These are phyloP conservation scores for Hypoxylon subgilvum DNA, from an alignment of 495 filamentous ascomycete species.

Conservation along the genomic window DNA sequence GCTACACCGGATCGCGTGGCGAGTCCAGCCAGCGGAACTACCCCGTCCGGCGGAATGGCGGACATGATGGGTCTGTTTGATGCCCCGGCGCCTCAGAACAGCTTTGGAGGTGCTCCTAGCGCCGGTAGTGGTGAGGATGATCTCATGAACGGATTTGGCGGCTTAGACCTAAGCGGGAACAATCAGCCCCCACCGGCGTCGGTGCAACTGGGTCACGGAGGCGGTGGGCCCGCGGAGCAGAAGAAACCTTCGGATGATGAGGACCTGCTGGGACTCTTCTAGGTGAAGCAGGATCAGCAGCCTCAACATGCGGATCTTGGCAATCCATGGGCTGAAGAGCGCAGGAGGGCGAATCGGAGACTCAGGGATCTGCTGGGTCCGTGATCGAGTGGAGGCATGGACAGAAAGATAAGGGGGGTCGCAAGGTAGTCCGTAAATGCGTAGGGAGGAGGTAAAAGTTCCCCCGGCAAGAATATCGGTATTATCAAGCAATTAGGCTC, in stretches of 20 bases:
- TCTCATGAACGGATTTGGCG: conserved; percentile 84
- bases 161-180: conserved; percentile 72
- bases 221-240: conserved; percentile 31
- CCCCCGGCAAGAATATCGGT: conserved; percentile 6
- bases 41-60: conserved; percentile 68
- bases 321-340: conserved; percentile 4
- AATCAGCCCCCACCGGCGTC: conserved; percentile 63
- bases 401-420: neutral
- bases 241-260: conserved; percentile 76
- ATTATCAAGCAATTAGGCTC: conserved; percentile 10
- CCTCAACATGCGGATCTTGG: neutral
- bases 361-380: too few relatives aligned
- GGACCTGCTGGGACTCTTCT: conserved; percentile 90
- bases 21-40: conserved; percentile 60
- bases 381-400: conserved; percentile 3
- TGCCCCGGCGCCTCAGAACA: conserved; percentile 48
- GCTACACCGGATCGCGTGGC: conserved; percentile 82
- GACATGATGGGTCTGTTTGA: conserved; percentile 90
- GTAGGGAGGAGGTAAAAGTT: too few relatives aligned
- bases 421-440: neutral
- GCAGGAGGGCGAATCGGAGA: neutral
- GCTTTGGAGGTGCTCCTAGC: conserved; percentile 28
- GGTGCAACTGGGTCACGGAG: conserved; percentile 54
- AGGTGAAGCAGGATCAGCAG: conserved; percentile 23
- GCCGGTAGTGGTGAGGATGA: conserved; percentile 56